Percentiles rank a stretch among this genome's conserved stretches.
Evolutionary conservation across 805 yeast species (phyloP).

Genomic region (Suhomyces sp.): DNA sequence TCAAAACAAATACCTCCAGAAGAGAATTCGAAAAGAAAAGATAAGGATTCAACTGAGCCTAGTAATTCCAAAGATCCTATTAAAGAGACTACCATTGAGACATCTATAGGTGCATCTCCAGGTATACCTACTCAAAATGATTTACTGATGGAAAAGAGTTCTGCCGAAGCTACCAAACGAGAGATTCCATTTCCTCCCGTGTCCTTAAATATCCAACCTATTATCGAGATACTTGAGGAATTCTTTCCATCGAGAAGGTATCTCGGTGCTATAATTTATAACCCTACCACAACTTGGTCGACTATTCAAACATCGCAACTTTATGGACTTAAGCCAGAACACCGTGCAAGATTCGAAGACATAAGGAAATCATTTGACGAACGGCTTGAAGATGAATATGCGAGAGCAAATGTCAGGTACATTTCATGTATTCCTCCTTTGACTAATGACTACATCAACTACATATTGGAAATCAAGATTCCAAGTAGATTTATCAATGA

Average conservation of each 20-base stretch:
- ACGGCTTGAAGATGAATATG: conserved; percentile 10
- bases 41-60: not conserved
- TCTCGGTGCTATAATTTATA: conserved; percentile 47
- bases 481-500: conserved; percentile 43
- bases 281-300: conserved; percentile 50
- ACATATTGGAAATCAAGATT: conserved; percentile 53
- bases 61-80: not conserved
- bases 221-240: conserved; percentile 20
- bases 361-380: conserved; percentile 17
- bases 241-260: conserved; percentile 29
- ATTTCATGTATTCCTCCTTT: conserved; percentile 40
- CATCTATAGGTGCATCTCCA: not conserved
- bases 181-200: conserved; percentile 4
- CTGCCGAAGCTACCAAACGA: not conserved
- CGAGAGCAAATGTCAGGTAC: conserved; percentile 18
- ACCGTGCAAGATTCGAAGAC: conserved; percentile 24
- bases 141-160: not conserved
- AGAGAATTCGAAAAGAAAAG: not conserved
- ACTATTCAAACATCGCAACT: conserved; percentile 29
- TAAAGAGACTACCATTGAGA: not conserved
- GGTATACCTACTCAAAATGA: not conserved
- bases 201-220: conserved; percentile 16
- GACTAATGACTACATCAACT: conserved; percentile 40
- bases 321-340: conserved; percentile 29
- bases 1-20: not conserved